Evolutionary conservation across 2,329 filamentous ascomycete species (phyloP).

Genomic region (Colletotrichum sp.): DNA sequence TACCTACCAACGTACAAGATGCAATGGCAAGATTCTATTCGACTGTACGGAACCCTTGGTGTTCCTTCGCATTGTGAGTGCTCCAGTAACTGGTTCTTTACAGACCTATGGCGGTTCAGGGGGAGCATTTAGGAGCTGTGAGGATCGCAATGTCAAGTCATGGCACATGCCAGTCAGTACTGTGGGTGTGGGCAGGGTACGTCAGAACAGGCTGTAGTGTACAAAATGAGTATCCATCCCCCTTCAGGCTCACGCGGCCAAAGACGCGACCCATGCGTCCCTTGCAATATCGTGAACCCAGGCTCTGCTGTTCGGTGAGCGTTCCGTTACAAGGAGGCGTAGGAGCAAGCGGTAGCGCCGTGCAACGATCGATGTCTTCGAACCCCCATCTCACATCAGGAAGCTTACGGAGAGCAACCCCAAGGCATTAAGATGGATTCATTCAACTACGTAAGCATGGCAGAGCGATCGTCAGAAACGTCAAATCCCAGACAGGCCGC

Average conservation of each 20-base stretch:
- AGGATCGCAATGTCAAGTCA: not conserved
- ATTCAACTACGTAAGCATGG: constrained; percentile 26
- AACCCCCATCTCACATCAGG: not conserved
- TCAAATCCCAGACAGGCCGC: constrained; percentile 21
- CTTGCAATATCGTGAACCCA: not conserved
- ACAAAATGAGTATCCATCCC: not conserved
- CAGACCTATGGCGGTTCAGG: not conserved
- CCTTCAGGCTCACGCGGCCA: not conserved
- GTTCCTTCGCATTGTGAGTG: not conserved
- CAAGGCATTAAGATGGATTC: constrained; percentile 24
- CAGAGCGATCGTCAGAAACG: constrained; percentile 23
- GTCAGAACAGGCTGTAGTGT: not conserved
- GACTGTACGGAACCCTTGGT: not conserved
- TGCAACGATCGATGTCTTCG: not conserved
- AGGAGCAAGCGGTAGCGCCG: not conserved
- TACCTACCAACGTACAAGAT: not conserved
- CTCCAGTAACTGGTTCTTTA: not conserved
- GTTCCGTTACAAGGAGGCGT: not conserved
- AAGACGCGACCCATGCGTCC: not conserved
- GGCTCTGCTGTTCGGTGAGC: not conserved
- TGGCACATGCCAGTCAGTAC: not conserved
- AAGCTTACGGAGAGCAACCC: not conserved
- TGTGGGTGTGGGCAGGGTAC: not conserved
- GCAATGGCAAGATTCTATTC: not conserved
- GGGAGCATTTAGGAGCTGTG: not conserved